phyloP scores from a whole-genome alignment of 257 asterid species.

The Ligustrum vulgare region DNA sequence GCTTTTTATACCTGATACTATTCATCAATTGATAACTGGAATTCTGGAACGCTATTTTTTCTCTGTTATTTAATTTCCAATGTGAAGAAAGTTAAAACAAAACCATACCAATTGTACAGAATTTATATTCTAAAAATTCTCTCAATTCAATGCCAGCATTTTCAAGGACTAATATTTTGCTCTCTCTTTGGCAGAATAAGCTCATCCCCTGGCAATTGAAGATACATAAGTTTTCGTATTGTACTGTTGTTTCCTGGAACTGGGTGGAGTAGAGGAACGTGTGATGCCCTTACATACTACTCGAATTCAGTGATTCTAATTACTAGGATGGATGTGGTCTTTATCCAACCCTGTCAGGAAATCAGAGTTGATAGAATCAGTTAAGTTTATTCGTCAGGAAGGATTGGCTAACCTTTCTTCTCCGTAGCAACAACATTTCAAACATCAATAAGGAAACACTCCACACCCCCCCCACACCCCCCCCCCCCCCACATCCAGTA shows the following conservation, averaged over 20 bases:
- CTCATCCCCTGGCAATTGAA: not conserved
- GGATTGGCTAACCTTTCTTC: not conserved
- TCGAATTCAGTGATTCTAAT: conserved; percentile 1
- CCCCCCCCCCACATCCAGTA: conserved; percentile 1
- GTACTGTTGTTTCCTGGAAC: not conserved
- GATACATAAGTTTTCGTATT: not conserved
- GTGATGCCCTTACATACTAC: not conserved
- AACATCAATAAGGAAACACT: not conserved
- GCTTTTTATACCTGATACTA: not conserved
- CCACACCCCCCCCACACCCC: not conserved
- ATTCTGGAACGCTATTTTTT: not conserved
- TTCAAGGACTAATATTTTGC: not conserved
- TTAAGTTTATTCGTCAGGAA: not conserved
- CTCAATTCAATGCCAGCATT: not conserved
- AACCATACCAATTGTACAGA: not conserved
- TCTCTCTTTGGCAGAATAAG: not conserved
- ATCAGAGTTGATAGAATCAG: not conserved
- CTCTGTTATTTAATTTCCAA: not conserved
- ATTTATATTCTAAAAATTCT: not conserved
- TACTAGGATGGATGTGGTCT: conserved; percentile 13
- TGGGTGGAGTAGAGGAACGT: not conserved
- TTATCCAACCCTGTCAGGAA: conserved; percentile 6
- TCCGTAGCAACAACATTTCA: not conserved
- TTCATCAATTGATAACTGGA: not conserved
- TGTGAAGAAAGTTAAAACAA: not conserved